Evolutionary conservation across 345 rosid species (phyloP).

Genomic region (Arabis hirsuta): DNA sequence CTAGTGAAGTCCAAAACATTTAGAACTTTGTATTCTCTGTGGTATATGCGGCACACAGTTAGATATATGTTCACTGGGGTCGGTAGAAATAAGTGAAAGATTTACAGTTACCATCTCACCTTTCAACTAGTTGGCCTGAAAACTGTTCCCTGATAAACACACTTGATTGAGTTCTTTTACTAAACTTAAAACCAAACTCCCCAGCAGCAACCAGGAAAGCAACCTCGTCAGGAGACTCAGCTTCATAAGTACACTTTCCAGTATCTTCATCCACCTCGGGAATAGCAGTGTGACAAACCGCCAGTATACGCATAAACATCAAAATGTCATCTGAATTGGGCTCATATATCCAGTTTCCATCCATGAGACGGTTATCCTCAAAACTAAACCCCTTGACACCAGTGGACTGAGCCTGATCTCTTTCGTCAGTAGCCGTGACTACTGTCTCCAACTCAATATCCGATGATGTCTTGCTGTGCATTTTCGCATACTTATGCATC

Average conservation of each 20-base stretch:
- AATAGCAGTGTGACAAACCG: conserved; percentile 75
- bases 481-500: conserved; percentile 31
- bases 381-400: conserved; percentile 69
- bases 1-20: conserved; percentile 76
- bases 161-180: conserved; percentile 63
- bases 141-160: conserved; percentile 53
- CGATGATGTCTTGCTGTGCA: conserved; percentile 42
- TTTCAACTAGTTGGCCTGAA: conserved; percentile 52
- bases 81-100: conserved; percentile 10
- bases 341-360: conserved; percentile 55
- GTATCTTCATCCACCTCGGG: conserved; percentile 58
- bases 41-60: conserved; percentile 23
- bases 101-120: conserved; percentile 44
- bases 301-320: conserved; percentile 69
- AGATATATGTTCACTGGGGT: neutral
- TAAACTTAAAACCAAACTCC: conserved; percentile 74
- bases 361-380: conserved; percentile 62
- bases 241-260: conserved; percentile 66
- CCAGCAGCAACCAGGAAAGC: conserved; percentile 72
- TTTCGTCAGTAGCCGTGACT: conserved; percentile 60
- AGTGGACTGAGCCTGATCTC: conserved; percentile 39
- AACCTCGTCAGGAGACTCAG: conserved; percentile 88
- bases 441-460: conserved; percentile 87
- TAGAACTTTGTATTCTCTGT: conserved; percentile 70
- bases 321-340: conserved; percentile 50